Evolutionary conservation across 139 green algal genomes (phyloP).

Genomic region (Haematococcus sp.): DNA sequence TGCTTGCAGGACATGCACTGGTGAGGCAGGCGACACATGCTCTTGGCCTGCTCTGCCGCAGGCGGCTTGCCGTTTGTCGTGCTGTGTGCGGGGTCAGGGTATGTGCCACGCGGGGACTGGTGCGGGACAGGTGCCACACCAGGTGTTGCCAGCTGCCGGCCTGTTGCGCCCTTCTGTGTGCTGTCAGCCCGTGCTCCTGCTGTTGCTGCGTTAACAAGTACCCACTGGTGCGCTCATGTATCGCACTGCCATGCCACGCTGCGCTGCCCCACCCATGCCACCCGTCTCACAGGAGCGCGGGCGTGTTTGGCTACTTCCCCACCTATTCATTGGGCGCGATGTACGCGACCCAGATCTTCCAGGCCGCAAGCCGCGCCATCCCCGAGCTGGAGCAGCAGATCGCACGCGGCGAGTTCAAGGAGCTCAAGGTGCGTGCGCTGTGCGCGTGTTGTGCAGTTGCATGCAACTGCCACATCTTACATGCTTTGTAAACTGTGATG

Average conservation of each 20-base stretch:
- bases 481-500: not conserved
- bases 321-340: slow-evolving; percentile 86
- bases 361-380: slow-evolving; percentile 45
- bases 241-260: not conserved
- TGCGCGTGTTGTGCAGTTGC: not conserved
- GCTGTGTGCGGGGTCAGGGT: not conserved
- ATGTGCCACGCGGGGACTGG: not conserved
- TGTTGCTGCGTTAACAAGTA: no score
- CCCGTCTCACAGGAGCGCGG: slow-evolving; percentile 80
- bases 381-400: slow-evolving; percentile 68
- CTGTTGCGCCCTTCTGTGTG: no score
- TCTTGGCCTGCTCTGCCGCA: not conserved
- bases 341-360: slow-evolving; percentile 68
- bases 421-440: slow-evolving; percentile 47
- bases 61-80: not conserved
- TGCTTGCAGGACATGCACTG: slow-evolving; percentile 60
- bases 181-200: no score
- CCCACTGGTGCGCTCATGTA: no score
- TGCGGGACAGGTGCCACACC: no score
- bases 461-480: not conserved
- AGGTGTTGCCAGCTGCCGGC: no score
- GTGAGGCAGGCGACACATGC: not conserved
- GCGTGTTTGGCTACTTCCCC: slow-evolving; percentile 84
- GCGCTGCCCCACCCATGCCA: not conserved
- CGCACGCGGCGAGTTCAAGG: slow-evolving; percentile 68